Evolutionary conservation across 352 stramenopile genomes (phyloP).

Genomic region (Globisporangium cylindrosporum): DNA sequence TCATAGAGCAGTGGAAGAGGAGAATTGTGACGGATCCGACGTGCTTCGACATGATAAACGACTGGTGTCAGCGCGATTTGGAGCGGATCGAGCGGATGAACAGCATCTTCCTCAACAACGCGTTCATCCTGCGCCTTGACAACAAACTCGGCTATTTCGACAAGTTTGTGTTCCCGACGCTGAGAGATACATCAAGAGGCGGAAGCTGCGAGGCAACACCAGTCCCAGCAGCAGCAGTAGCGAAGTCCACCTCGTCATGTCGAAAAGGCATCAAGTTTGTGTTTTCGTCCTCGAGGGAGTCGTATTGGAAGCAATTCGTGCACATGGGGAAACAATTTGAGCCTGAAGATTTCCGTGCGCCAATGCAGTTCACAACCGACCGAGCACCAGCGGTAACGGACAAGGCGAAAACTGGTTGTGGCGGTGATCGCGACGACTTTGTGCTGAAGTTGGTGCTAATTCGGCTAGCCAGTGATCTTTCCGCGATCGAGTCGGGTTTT

Average conservation of each 20-base stretch:
- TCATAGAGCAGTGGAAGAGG: constrained; percentile 50
- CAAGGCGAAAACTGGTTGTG: neutral
- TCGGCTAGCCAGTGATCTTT: constrained; percentile 28
- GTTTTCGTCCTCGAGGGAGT: constrained; percentile 27
- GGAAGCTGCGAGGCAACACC: neutral
- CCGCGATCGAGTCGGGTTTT: constrained; percentile 32
- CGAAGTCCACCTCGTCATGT: neutral
- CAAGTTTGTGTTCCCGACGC: constrained; percentile 33
- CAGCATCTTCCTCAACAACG: constrained; percentile 41
- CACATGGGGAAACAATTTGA: constrained; percentile 32
- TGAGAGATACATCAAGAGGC: constrained; percentile 13
- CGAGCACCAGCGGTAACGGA: constrained; percentile 13
- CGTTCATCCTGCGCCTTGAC: constrained; percentile 58
- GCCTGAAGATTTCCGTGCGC: constrained; percentile 43
- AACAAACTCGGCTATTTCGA: constrained; percentile 61
- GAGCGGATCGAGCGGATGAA: constrained; percentile 53
- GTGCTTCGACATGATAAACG: constrained; percentile 65
- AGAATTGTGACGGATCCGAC: constrained; percentile 35
- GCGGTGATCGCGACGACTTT: constrained; percentile 12
- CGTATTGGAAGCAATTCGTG: constrained; percentile 55
- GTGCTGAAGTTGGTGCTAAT: constrained; percentile 44
- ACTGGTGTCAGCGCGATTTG: constrained; percentile 52
- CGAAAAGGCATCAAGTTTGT: constrained; percentile 37
- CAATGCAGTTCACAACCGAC: constrained; percentile 38
- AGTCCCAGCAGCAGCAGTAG: neutral